Percentiles rank a stretch among this genome's conserved stretches.
Evolutionary conservation across 805 yeast species (phyloP).

Genomic region (Maudiozyma bulderi): DNA sequence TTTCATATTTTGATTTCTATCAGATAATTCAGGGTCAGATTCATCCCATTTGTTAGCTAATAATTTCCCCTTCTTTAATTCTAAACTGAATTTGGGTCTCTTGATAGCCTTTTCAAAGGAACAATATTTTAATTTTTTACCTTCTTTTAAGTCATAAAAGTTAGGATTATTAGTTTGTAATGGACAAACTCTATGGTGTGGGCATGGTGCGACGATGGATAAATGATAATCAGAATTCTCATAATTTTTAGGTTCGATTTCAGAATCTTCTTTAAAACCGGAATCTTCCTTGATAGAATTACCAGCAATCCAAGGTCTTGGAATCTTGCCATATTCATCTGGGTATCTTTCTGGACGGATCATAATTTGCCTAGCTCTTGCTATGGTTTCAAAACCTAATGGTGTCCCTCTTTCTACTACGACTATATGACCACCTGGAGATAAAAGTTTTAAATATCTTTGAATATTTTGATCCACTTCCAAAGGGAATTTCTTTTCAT

Average conservation of each 20-base stretch:
- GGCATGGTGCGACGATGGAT: conserved; percentile 76
- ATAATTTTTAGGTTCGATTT: conserved; percentile 6
- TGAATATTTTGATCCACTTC: conserved; percentile 64
- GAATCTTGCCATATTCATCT: conserved; percentile 50
- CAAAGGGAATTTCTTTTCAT: conserved; percentile 52
- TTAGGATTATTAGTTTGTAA: conserved; percentile 69
- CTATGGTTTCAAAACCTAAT: conserved; percentile 76
- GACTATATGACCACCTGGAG: conserved; percentile 73
- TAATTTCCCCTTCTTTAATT: conserved; percentile 71
- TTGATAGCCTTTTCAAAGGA: conserved; percentile 59
- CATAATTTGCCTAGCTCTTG: conserved; percentile 83
- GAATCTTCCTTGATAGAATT: conserved; percentile 21
- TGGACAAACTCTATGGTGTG: conserved; percentile 83
- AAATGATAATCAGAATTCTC: conserved; percentile 40
- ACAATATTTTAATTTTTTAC: conserved; percentile 63
- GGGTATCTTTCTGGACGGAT: conserved; percentile 70
- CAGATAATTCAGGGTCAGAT: conserved; percentile 48
- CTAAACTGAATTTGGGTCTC: conserved; percentile 73
- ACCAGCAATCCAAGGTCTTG: conserved; percentile 57
- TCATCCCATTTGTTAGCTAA: conserved; percentile 63
- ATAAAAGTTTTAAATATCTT: conserved; percentile 47
- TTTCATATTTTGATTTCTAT: conserved; percentile 31
- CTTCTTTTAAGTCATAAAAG: conserved; percentile 45
- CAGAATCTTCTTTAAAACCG: background rate
- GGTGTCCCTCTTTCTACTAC: conserved; percentile 86